phyloP scores from a whole-genome alignment of 2,329 filamentous ascomycete species.

The Colletotrichum eleusines region DNA sequence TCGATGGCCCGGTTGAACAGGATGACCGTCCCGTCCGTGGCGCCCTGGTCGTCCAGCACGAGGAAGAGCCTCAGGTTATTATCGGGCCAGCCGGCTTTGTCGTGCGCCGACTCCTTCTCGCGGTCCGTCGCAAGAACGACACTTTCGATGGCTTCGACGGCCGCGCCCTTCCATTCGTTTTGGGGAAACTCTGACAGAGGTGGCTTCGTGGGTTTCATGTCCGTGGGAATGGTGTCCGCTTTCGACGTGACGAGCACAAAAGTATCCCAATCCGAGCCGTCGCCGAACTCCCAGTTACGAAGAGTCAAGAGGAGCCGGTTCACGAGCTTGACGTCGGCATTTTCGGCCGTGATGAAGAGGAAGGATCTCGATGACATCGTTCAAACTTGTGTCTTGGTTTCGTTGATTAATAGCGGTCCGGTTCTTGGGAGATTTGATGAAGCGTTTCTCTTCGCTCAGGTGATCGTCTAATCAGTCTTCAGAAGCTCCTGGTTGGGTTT shows the following conservation, averaged over 20 bases:
- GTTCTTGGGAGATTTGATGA: background rate
- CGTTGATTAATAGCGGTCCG: background rate
- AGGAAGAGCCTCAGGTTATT: background rate
- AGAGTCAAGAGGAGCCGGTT: constrained; percentile 12
- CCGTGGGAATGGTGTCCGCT: background rate
- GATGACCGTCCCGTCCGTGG: background rate
- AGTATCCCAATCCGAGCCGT: background rate
- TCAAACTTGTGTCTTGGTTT: background rate
- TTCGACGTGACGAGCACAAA: constrained; percentile 12
- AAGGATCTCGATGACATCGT: background rate
- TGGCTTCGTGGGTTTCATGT: background rate
- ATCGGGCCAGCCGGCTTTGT: background rate
- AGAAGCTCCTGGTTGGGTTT: background rate
- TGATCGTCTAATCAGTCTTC: background rate
- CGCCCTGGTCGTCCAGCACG: constrained; percentile 11
- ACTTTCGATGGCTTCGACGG: background rate
- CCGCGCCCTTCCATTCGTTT: constrained; percentile 2
- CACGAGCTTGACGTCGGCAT: background rate
- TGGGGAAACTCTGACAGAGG: background rate
- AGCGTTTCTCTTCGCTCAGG: background rate
- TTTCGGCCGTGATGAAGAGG: constrained; percentile 14
- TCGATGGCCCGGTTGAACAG: background rate
- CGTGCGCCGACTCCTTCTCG: background rate
- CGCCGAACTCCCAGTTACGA: constrained; percentile 6
- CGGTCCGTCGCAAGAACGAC: background rate